phyloP scores from a whole-genome alignment of 1,139 yeast genomes.

The Candida sojae region DNA sequence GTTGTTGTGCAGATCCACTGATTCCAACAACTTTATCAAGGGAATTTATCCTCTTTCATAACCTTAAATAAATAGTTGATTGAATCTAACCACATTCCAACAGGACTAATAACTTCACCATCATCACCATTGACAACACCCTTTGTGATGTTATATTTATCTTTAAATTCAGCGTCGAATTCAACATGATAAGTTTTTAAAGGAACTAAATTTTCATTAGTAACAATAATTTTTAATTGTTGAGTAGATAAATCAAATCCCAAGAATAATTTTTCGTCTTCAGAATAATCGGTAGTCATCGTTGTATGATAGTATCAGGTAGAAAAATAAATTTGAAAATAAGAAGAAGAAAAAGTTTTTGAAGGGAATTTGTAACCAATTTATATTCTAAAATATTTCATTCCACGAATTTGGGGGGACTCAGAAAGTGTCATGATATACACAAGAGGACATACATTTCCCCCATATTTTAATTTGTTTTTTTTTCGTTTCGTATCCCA shows the following conservation, averaged over 20 bases:
- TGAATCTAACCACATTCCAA: slow-evolving; percentile 87
- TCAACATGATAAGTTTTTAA: slow-evolving; percentile 64
- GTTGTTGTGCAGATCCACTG: slow-evolving; percentile 91
- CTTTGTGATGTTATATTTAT: slow-evolving; percentile 58
- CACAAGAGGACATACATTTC: neutral
- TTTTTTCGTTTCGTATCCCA: neutral
- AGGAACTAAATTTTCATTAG: slow-evolving; percentile 54
- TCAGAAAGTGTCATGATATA: no score
- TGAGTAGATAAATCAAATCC: slow-evolving; percentile 92
- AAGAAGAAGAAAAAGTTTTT: neutral
- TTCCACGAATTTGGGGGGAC: no score
- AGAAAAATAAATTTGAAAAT: neutral
- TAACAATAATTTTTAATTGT: slow-evolving; percentile 76
- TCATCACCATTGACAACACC: slow-evolving; percentile 62
- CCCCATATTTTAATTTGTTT: neutral
- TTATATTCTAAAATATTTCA: no score
- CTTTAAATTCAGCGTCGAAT: slow-evolving; percentile 65
- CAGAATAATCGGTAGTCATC: slow-evolving; percentile 13
- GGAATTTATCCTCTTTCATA: slow-evolving; percentile 56
- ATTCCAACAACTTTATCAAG: slow-evolving; percentile 66
- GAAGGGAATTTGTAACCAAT: neutral
- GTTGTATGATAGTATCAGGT: neutral
- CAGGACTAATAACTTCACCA: slow-evolving; percentile 75
- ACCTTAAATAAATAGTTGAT: slow-evolving; percentile 60
- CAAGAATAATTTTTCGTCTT: slow-evolving; percentile 39